Evolutionary conservation across 441 rosid genomes (phyloP), one percentile per base, ranked within the genome.

Genomic region (Mallotus japonicus): DNA sequence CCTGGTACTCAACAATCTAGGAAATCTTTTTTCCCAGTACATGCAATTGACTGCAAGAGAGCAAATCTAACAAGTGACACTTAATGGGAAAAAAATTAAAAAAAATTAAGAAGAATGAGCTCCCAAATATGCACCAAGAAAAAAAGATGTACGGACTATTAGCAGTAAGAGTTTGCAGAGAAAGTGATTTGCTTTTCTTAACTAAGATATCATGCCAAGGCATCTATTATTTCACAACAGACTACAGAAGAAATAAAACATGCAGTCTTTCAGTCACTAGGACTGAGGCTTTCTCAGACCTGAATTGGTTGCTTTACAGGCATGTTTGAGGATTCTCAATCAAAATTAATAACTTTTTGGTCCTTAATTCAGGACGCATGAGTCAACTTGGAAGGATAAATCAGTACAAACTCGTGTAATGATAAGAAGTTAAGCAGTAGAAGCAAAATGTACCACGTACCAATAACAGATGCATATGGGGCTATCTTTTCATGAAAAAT

Each of bases 21-120:
- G 97, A 86, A 89, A 95, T 75, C 97, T 84, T 79, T 83, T 83
- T 83, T 95, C 99, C 99, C 99, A 95, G 67, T 95, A 95, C 92
- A 92, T 89, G 86, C 99, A 92, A 82, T 95, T 95, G 53, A 95
- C 99, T 95, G 85, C 74, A 77, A 59, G 22, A 63, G 47, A 62
- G 70, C 8, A 73, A 60, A 71, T 56, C 73, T 55, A 69, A 58
- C 60, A 61, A 71, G 60, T 22, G 1, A 24, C 6, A 22, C 11
- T 16, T 54, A 46, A 60, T 15, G 16, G 28, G 6, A 13, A 42
- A 28, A 28, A 28, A 28, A 28, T 7, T 14, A 42, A 37, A 14
- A 37, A 14, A 19, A 61, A 34, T 57, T 13, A 64, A n/a, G 69
- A 57, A 24, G 50, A 58, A 40, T 20, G 37, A 63, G 37, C 22